Evolutionary conservation across 1,139 yeast species (phyloP).

Genomic region (Waltiozyma sp.): DNA sequence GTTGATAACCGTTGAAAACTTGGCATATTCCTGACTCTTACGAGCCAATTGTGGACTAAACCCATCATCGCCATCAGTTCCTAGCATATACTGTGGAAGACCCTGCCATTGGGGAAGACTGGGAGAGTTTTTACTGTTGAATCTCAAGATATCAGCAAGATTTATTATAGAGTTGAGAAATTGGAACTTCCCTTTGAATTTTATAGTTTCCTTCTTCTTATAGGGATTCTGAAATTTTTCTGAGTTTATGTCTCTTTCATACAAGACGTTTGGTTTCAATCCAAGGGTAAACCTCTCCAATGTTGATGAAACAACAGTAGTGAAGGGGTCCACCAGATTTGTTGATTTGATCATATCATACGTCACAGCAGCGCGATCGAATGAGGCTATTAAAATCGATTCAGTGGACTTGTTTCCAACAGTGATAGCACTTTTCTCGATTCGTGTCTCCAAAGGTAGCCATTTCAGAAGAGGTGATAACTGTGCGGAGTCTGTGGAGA

Average conservation of each 20-base stretch:
- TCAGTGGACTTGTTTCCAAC: constrained; percentile 76
- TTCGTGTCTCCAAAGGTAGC: constrained; percentile 46
- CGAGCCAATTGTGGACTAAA: constrained; percentile 15
- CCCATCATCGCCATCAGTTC: constrained; percentile 3
- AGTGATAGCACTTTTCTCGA: constrained; percentile 64
- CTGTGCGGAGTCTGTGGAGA: not conserved
- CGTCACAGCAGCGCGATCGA: constrained; percentile 42
- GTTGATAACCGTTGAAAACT: constrained; percentile 63
- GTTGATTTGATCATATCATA: constrained; percentile 47
- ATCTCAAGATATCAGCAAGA: constrained; percentile 11
- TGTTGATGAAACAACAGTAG: constrained; percentile 31
- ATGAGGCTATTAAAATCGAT: constrained; percentile 55
- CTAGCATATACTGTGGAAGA: constrained; percentile 26
- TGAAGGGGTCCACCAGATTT: constrained; percentile 43
- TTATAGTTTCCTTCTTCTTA: constrained; percentile 1
- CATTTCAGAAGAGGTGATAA: constrained; percentile 20
- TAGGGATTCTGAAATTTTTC: not conserved
- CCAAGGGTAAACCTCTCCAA: constrained; percentile 44
- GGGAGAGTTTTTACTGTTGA: constrained; percentile 3
- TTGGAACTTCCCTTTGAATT: not conserved
- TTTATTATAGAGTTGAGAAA: constrained; percentile 5
- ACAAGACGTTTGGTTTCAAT: constrained; percentile 52
- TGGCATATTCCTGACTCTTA: constrained; percentile 63
- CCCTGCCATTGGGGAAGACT: constrained; percentile 31
- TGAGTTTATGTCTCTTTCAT: constrained; percentile 3